These are phyloP conservation scores for Daldinia decipiens DNA, from an alignment of 495 filamentous ascomycete genomes.

Conservation along the genomic window DNA sequence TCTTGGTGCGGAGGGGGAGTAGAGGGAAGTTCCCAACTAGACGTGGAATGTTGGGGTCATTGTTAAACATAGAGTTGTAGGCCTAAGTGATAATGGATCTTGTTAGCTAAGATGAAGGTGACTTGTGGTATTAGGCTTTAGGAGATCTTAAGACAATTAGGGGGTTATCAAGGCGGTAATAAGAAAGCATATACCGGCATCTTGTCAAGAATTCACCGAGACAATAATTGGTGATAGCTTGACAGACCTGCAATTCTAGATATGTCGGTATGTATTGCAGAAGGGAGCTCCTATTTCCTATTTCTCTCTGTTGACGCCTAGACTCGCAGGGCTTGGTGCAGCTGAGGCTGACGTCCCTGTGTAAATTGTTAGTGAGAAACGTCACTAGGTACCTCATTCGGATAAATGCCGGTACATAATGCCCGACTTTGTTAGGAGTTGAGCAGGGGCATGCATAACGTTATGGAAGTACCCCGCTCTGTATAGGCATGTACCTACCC, in stretches of 20 bases:
- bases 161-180: background rate
- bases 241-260: slow-evolving; percentile 20
- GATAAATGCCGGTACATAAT: slow-evolving; percentile 21
- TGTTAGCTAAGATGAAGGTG: slow-evolving; percentile 19
- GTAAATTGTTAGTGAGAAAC: slow-evolving; percentile 13
- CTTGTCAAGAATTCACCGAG: slow-evolving; percentile 41
- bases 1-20: slow-evolving; percentile 90
- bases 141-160: slow-evolving; percentile 1
- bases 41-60: slow-evolving; percentile 64
- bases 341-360: slow-evolving; percentile 37
- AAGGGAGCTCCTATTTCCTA: slow-evolving; percentile 3
- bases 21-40: slow-evolving; percentile 89
- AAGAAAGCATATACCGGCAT: slow-evolving; percentile 48
- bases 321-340: slow-evolving; percentile 22
- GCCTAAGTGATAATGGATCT: slow-evolving; percentile 64
- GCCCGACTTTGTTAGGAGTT: background rate
- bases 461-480: slow-evolving; percentile 4
- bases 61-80: slow-evolving; percentile 94
- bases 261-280: slow-evolving; percentile 6
- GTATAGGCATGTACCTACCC: background rate
- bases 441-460: background rate
- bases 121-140: slow-evolving; percentile 2
- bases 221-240: slow-evolving; percentile 32
- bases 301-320: slow-evolving; percentile 8
- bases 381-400: slow-evolving; percentile 11